Evolutionary conservation across 2,329 filamentous ascomycete genomes (phyloP), one percentile per base, ranked within the genome.

Genomic region (Diaporthe caulivora): DNA sequence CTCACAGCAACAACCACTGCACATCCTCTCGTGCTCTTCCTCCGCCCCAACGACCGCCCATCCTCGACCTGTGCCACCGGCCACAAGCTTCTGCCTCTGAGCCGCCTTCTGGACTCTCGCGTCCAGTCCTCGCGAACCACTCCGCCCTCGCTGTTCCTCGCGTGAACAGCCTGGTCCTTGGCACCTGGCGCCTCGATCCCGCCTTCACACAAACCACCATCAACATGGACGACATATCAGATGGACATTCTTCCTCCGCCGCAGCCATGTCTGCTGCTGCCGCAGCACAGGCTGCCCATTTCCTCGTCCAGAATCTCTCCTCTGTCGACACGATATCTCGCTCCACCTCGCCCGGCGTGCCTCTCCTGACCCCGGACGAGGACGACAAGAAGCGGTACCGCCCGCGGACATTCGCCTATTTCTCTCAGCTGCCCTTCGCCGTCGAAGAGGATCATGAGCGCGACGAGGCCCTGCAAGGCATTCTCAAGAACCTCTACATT

Each of bases 401-500:
- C 68, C 94, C 95, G 47, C 92, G 97, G 75, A 98, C 97, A 37
- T 99, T 97, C 82, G 95, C 94, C 75, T 99, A 99, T 86, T 95
- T 95, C 82, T 89, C 92, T 77, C 93, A 97, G 80, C 90, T 99
- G 67, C 97, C 97, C 47, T 99, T 98, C 81, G 85, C 91, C 72
- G 92, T 95, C 72, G 97, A 99, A 83, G 91, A 93, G 80, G 93
- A 96, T 76, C 82, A 87, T 44, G 90, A 95, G 83, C 91, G 95
- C 76, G 92, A 97, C 81, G 89, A 88, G 67, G 95, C 95, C 75
- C 87, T 99, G 60, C 89, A 93, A 58, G 94, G 95, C 81, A 98
- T 98, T 78, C 88, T 98, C 78, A 97, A 95, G 82, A 94, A 98
- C 80, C 92, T 99, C 40, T 98, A 98, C 82, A 94, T 98, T 78